These are phyloP conservation scores for Trichocomaceae sp. DNA, from an alignment of 2,329 filamentous ascomycete species.

Conservation along the genomic window DNA sequence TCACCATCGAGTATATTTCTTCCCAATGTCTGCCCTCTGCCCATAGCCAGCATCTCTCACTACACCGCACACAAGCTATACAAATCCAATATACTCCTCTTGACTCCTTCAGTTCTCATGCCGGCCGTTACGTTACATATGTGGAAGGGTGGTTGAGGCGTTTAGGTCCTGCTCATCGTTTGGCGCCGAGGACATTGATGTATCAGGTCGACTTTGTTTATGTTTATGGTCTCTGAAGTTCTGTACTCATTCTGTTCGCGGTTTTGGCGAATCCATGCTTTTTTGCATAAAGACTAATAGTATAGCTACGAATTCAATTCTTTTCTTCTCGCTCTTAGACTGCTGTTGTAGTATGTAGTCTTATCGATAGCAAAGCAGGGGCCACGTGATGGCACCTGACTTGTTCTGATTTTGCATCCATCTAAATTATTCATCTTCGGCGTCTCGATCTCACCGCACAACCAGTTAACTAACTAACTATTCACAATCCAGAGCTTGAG, in stretches of 20 bases:
- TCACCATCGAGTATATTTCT: background rate
- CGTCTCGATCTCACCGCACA: background rate
- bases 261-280: conserved; percentile 11
- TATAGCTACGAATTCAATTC: conserved; percentile 1
- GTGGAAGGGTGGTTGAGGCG: conserved; percentile 1
- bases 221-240: conserved; percentile 3
- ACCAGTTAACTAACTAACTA: background rate
- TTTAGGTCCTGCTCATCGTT: conserved; percentile 1
- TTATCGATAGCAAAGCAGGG: conserved; percentile 10
- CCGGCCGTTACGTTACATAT: background rate
- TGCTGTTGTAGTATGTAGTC: no score
- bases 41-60: background rate
- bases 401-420: background rate
- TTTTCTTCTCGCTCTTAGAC: background rate
- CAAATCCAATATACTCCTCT: background rate
- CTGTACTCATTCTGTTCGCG: conserved; percentile 3
- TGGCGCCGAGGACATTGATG: conserved; percentile 3
- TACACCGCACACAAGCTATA: conserved; percentile 3
- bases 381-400: conserved; percentile 2
- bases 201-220: conserved; percentile 5
- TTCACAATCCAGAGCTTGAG: conserved; percentile 6
- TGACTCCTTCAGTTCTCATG: background rate
- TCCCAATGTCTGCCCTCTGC: background rate
- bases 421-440: background rate
- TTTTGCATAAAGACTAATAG: conserved; percentile 5